Conservation (phyloP, 2,329 filamentous ascomycete genomes). For the Colletotrichum godetiae region DNA sequence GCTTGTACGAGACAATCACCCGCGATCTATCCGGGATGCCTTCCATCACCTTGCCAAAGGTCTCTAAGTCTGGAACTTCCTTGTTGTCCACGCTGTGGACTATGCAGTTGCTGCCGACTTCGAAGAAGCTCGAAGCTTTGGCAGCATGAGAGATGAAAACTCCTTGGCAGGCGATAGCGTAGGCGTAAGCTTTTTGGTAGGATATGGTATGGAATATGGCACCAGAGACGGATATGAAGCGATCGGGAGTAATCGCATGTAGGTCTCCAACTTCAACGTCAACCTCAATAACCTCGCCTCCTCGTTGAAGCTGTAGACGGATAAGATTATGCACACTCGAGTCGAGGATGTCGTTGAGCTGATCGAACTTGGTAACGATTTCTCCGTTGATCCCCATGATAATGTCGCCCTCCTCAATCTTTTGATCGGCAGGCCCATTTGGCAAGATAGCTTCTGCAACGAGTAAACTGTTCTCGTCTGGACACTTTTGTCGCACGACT, state of each 20-base stretch:
- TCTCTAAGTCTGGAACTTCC: constrained; percentile 85
- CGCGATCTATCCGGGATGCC: constrained; percentile 83
- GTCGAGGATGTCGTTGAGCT: constrained; percentile 91
- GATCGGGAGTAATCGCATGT: constrained; percentile 93
- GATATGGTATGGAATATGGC: constrained; percentile 96
- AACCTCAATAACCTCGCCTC: constrained; percentile 87
- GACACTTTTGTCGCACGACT: no score
- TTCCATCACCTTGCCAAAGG: constrained; percentile 93
- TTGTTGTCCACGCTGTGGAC: constrained; percentile 93
- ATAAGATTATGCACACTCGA: constrained; percentile 83
- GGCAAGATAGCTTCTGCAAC: constrained; percentile 96
- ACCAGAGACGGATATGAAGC: constrained; percentile 93
- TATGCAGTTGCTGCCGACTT: constrained; percentile 89
- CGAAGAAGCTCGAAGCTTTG: constrained; percentile 94
- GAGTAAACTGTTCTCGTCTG: constrained; percentile 97
- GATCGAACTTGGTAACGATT: constrained; percentile 91
- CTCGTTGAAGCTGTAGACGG: constrained; percentile 85
- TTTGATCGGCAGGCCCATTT: constrained; percentile 84
- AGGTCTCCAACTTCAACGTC: constrained; percentile 88
- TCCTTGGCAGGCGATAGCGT: constrained; percentile 90
- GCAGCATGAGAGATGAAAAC: constrained; percentile 97
- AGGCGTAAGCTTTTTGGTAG: constrained; percentile 94
- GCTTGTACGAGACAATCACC: constrained; percentile 94
- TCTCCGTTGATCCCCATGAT: constrained; percentile 93
- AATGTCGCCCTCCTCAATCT: constrained; percentile 94